A percentile compares a stretch with the other conserved stretches of the same genome.
phyloP scores from a whole-genome alignment of 768 basidiomycete genomes.

The Russula sp. region DNA sequence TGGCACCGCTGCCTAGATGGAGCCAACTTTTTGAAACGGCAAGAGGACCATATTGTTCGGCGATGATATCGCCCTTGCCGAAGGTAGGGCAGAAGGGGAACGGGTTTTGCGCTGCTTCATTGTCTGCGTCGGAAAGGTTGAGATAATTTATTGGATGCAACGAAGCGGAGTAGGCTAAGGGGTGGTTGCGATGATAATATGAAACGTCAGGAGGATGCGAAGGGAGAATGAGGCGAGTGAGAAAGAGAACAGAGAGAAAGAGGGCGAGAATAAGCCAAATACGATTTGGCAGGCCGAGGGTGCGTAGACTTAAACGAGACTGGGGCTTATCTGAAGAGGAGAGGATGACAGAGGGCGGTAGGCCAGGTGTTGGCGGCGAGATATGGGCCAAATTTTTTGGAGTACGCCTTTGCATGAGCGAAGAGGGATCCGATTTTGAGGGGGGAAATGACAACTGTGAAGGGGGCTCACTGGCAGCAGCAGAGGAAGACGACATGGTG shows the following conservation, averaged over 20 bases:
- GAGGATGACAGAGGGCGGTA: constrained; percentile 38
- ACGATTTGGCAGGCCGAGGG: constrained; percentile 57
- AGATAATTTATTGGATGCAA: constrained; percentile 79
- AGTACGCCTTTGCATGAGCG: constrained; percentile 54
- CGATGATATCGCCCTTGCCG: constrained; percentile 76
- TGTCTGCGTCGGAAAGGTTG: constrained; percentile 41
- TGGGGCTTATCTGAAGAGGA: constrained; percentile 40
- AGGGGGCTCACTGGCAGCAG: constrained; percentile 11
- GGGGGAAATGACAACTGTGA: constrained; percentile 11
- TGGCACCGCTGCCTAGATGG: constrained; percentile 73
- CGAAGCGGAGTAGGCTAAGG: constrained; percentile 32
- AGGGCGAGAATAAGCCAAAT: constrained; percentile 57
- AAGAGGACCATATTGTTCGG: constrained; percentile 69
- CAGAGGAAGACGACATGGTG: constrained; percentile 7
- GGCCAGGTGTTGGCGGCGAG: constrained; percentile 37
- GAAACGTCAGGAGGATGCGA: constrained; percentile 26
- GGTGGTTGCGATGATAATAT: constrained; percentile 26
- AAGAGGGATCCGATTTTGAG: constrained; percentile 9
- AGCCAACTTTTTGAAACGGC: constrained; percentile 67
- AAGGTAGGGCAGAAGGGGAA: constrained; percentile 91
- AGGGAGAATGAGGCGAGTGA: constrained; percentile 54
- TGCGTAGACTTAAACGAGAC: constrained; percentile 52
- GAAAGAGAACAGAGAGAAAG: constrained; percentile 47
- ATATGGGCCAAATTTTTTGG: constrained; percentile 54
- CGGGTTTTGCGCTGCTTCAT: constrained; percentile 54